A percentile compares a stretch with the other conserved stretches of the same genome.
These are phyloP conservation scores for Aegilops speltoides DNA, from an alignment of 176 grass and related monocot species.

Conservation along the genomic window DNA sequence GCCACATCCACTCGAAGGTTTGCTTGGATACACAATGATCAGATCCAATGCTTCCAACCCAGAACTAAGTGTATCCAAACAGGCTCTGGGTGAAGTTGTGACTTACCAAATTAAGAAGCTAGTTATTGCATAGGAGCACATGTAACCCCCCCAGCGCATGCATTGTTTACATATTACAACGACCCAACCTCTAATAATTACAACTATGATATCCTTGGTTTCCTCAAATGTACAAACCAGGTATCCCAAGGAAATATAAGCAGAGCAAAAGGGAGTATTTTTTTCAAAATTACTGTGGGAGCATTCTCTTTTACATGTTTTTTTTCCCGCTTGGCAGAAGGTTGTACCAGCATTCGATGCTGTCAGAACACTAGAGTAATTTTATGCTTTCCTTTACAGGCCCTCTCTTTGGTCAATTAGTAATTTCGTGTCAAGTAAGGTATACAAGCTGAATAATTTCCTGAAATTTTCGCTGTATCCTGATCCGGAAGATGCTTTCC, in stretches of 20 bases:
- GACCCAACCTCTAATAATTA: not conserved
- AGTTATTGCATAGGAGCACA: not conserved
- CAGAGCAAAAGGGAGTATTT: not conserved
- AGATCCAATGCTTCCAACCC: not conserved
- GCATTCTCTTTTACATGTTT: not conserved
- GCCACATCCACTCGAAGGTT: not conserved
- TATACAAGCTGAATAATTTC: constrained; percentile 20
- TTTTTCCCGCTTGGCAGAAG: constrained; percentile 9
- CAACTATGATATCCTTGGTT: not conserved
- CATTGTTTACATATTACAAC: not conserved
- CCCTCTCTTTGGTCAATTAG: constrained; percentile 48
- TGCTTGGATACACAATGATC: not conserved
- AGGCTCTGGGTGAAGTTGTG: not conserved
- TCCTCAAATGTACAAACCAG: not conserved
- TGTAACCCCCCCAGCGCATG: not conserved
- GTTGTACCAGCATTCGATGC: not conserved
- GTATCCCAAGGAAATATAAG: not conserved
- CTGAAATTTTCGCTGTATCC: constrained; percentile 52
- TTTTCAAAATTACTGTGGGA: not conserved
- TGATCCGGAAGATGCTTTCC: constrained; percentile 45
- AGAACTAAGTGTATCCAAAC: not conserved
- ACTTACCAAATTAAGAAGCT: not conserved
- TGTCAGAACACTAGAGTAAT: constrained; percentile 6
- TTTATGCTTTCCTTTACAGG: constrained; percentile 31
- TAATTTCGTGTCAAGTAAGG: constrained; percentile 39